These are phyloP conservation scores for Mrakia frigida DNA, from an alignment of 768 basidiomycete genomes.

Conservation along the genomic window DNA sequence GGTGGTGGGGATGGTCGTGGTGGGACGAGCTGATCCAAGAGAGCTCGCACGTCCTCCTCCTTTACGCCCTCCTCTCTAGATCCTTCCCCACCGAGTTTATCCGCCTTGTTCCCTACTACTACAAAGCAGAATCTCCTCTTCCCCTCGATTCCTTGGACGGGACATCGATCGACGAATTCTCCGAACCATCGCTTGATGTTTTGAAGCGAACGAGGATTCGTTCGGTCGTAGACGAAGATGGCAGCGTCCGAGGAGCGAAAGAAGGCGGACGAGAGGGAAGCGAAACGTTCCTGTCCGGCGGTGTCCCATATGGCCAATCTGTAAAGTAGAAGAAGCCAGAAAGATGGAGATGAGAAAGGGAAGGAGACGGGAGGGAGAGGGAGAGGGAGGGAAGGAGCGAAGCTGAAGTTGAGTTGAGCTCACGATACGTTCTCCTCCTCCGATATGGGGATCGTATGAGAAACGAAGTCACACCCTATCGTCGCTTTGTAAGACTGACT, in stretches of 20 bases:
- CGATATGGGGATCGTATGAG: constrained; percentile 60
- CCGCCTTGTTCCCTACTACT: constrained; percentile 68
- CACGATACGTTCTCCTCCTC: constrained; percentile 37
- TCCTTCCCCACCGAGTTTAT: constrained; percentile 47
- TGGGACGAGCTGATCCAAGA: constrained; percentile 60
- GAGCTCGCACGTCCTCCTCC: constrained; percentile 51
- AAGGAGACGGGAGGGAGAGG: neutral
- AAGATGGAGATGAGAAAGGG: neutral
- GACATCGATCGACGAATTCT: constrained; percentile 64
- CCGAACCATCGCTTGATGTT: constrained; percentile 70
- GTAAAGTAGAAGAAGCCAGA: constrained; percentile 50
- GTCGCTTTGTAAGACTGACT: constrained; percentile 73
- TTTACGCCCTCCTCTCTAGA: constrained; percentile 40
- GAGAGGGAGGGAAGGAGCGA: neutral
- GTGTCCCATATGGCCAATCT: constrained; percentile 72
- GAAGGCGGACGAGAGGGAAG: constrained; percentile 71
- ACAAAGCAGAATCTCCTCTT: constrained; percentile 62
- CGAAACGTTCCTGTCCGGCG: constrained; percentile 74
- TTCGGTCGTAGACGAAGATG: constrained; percentile 75
- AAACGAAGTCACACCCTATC: constrained; percentile 83
- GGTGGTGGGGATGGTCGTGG: constrained; percentile 26
- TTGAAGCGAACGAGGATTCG: constrained; percentile 55
- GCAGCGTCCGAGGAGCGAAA: constrained; percentile 80
- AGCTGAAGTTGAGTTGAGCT: neutral
- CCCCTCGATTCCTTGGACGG: constrained; percentile 53